Conservation (phyloP, 23 red algal genomes). For the Pyropia yezoensis region DNA sequence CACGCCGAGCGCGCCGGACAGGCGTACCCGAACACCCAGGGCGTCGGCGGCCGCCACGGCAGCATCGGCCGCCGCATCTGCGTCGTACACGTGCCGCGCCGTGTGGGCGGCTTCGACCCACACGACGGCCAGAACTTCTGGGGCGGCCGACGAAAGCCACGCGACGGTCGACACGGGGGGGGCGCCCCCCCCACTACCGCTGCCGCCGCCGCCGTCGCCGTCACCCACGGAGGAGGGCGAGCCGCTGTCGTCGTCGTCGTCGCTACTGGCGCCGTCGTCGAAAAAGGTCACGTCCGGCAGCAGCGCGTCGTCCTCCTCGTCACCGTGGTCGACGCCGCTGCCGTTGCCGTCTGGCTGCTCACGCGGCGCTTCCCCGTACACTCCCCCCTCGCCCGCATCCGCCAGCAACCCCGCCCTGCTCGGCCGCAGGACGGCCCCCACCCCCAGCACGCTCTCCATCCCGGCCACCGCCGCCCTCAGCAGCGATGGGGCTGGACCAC, state of each 20-base stretch:
- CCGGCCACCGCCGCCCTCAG: conserved; percentile 8
- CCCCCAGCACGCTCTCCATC: conserved; percentile 33
- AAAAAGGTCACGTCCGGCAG: conserved; percentile 5
- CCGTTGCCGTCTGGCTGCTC: not conserved
- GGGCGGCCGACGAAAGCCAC: conserved; percentile 1
- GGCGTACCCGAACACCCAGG: conserved; percentile 15
- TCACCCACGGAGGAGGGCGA: conserved; percentile 3
- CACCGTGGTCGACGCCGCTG: not conserved
- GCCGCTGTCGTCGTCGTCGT: conserved; percentile 24
- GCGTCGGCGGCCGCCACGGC: conserved; percentile 6
- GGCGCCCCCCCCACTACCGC: not conserved
- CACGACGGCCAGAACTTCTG: conserved; percentile 6
- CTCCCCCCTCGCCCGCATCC: not conserved
- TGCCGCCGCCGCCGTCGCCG: not conserved
- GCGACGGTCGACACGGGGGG: conserved; percentile 11
- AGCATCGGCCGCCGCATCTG: conserved; percentile 27
- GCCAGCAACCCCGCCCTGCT: not conserved
- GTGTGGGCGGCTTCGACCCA: conserved; percentile 30
- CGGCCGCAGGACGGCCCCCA: conserved; percentile 11
- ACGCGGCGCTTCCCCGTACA: not conserved
- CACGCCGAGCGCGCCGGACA: conserved; percentile 53
- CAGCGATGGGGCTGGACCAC: conserved; percentile 16
- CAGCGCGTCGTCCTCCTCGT: conserved; percentile 9
- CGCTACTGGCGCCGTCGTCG: conserved; percentile 7
- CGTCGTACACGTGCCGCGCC: conserved; percentile 29